These are phyloP conservation scores for Cladophialophora exuberans DNA, from an alignment of 2,329 filamentous ascomycete species.

Conservation along the genomic window DNA sequence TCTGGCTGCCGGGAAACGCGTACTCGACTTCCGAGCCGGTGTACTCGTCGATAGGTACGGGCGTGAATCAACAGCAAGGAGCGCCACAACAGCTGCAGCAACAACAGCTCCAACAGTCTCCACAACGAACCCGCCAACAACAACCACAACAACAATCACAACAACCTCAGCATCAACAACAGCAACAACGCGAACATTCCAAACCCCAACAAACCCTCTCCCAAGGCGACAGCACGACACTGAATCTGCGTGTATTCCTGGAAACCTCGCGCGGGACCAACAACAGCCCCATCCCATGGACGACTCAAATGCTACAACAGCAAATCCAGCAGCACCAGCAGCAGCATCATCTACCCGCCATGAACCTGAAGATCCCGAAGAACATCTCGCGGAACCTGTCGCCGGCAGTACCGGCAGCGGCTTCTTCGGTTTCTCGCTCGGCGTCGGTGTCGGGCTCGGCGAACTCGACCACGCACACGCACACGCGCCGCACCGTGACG, in stretches of 20 bases:
- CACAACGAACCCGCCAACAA: background rate
- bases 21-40: constrained; percentile 35
- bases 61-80: background rate
- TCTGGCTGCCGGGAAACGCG: constrained; percentile 49
- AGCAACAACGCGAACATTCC: too few relatives aligned
- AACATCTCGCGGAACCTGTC: constrained; percentile 1
- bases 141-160: background rate
- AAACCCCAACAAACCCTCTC: constrained; percentile 5
- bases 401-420: background rate
- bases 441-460: constrained; percentile 4
- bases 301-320: background rate
- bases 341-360: constrained; percentile 3
- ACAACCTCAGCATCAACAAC: background rate
- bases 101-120: background rate
- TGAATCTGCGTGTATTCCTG: constrained; percentile 19
- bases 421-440: too few relatives aligned
- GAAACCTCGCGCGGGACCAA: constrained; percentile 14
- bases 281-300: constrained; percentile 3
- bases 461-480: constrained; percentile 9
- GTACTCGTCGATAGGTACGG: background rate
- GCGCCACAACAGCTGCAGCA: background rate
- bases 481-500: constrained; percentile 12
- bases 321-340: background rate
- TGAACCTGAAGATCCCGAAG: constrained; percentile 9
- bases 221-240: constrained; percentile 16